These are phyloP conservation scores for Physaria fendleri DNA, from an alignment of 345 rosid genomes.

Conservation along the genomic window DNA sequence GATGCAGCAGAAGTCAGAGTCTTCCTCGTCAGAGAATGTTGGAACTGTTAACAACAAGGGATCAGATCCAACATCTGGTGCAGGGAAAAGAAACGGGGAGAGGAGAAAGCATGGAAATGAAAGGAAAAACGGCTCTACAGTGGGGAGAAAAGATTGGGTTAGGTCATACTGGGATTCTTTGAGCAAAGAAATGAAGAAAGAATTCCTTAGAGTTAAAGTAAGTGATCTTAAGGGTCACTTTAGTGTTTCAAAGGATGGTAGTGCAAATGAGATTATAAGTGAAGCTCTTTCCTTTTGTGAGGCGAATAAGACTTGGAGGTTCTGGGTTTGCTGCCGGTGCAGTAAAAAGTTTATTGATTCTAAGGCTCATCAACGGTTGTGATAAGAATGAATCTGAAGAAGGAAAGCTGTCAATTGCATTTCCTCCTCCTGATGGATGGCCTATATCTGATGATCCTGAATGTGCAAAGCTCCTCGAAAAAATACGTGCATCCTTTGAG, in stretches of 20 bases:
- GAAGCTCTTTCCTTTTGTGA: constrained; percentile 58
- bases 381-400: constrained; percentile 39
- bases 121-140: constrained; percentile 48
- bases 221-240: constrained; percentile 55
- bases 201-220: constrained; percentile 53
- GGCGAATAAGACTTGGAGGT: constrained; percentile 61
- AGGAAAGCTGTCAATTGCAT: constrained; percentile 27
- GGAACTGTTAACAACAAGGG: constrained; percentile 43
- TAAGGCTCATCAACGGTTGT: constrained; percentile 44
- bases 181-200: constrained; percentile 47
- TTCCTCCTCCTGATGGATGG: constrained; percentile 48
- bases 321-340: constrained; percentile 76
- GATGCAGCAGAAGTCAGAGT: constrained; percentile 72
- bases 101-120: constrained; percentile 56
- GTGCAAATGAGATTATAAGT: constrained; percentile 45
- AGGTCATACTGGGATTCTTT: constrained; percentile 63
- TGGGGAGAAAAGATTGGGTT: constrained; percentile 59
- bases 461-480: constrained; percentile 69
- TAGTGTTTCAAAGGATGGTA: constrained; percentile 44
- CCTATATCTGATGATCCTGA: constrained; percentile 65
- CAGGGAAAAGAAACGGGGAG: constrained; percentile 56
- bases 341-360: constrained; percentile 50
- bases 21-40: constrained; percentile 27
- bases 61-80: constrained; percentile 35
- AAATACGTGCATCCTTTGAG: constrained; percentile 53